Conservation (phyloP, 768 basidiomycete genomes). For the Tulasnella sp. region DNA sequence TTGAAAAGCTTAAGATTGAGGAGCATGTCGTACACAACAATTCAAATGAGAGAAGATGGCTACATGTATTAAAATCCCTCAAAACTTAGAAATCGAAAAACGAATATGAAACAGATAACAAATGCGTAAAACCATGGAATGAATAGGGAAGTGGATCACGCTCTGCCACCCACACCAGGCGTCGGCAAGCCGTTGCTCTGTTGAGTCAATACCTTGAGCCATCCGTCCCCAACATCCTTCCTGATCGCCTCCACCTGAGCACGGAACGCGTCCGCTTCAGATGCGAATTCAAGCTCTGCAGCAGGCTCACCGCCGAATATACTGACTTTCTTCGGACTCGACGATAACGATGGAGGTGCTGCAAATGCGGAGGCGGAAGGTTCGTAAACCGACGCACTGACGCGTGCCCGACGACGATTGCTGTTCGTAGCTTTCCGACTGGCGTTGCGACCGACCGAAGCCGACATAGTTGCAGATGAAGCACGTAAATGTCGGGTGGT, state of each 20-base stretch:
- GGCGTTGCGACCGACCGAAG: not conserved
- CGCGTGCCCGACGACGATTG: slow-evolving; percentile 39
- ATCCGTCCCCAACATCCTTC: slow-evolving; percentile 81
- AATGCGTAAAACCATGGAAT: no score
- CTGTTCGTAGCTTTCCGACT: not conserved
- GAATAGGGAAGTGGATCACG: not conserved
- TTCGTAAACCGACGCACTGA: slow-evolving; percentile 57
- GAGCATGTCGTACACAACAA: no score
- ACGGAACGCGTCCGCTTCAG: slow-evolving; percentile 60
- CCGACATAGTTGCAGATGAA: slow-evolving; percentile 24
- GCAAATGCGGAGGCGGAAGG: slow-evolving; percentile 28
- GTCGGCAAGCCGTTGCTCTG: slow-evolving; percentile 25
- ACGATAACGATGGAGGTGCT: not conserved
- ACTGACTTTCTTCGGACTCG: slow-evolving; percentile 3
- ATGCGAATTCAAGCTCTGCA: slow-evolving; percentile 28
- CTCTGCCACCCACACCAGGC: not conserved
- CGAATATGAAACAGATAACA: no score
- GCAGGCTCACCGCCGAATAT: slow-evolving; percentile 23
- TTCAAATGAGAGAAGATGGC: no score
- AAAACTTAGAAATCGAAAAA: no score
- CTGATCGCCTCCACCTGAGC: slow-evolving; percentile 71
- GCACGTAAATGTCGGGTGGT: not conserved
- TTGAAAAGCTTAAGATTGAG: no score
- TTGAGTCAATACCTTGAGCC: slow-evolving; percentile 77
- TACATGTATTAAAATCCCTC: no score